Percentiles rank a stretch among this genome's conserved stretches.
Evolutionary conservation across 1,284 basidiomycete species (phyloP).

Genomic region (Heimioporus retisporus): DNA sequence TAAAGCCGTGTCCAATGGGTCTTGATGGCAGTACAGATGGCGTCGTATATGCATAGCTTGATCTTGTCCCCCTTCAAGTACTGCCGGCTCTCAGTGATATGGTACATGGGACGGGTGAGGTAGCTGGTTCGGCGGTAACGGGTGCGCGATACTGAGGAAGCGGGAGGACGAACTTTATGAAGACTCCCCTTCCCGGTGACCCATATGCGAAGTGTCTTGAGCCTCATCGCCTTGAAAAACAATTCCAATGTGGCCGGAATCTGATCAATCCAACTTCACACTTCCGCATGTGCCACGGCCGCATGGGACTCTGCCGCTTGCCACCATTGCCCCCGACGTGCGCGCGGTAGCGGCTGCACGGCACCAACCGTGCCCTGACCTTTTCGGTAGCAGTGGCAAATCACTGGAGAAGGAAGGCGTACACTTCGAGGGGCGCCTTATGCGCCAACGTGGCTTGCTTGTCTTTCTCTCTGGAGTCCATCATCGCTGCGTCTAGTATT

Average conservation of each 20-base stretch:
- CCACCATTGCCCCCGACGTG: slow-evolving; percentile 70
- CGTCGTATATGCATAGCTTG: slow-evolving; percentile 84
- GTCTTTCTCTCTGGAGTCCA: slow-evolving; percentile 77
- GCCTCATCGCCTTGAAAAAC: slow-evolving; percentile 78
- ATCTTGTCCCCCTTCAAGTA: slow-evolving; percentile 89
- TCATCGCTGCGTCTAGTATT: slow-evolving; percentile 73
- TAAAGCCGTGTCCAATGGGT: slow-evolving; percentile 89
- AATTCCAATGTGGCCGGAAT: slow-evolving; percentile 76
- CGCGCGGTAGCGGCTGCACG: slow-evolving; percentile 58
- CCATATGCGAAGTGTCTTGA: slow-evolving; percentile 90
- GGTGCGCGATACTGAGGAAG: slow-evolving; percentile 6
- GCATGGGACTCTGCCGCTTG: slow-evolving; percentile 56
- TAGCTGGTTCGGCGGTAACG: slow-evolving; percentile 62
- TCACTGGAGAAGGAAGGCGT: slow-evolving; percentile 90
- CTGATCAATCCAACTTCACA: slow-evolving; percentile 84
- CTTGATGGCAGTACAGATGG: slow-evolving; percentile 94
- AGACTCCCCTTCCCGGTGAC: slow-evolving; percentile 88
- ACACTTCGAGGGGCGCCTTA: no score
- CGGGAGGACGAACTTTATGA: slow-evolving; percentile 71
- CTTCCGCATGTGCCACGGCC: slow-evolving; percentile 57
- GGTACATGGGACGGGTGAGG: slow-evolving; percentile 88
- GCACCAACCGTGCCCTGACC: slow-evolving; percentile 68
- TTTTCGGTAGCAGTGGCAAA: slow-evolving; percentile 85
- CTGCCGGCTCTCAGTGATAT: slow-evolving; percentile 87
- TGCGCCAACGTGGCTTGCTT: slow-evolving; percentile 71